phyloP scores from a whole-genome alignment of 768 basidiomycete species.

The Suillus bovinus region DNA sequence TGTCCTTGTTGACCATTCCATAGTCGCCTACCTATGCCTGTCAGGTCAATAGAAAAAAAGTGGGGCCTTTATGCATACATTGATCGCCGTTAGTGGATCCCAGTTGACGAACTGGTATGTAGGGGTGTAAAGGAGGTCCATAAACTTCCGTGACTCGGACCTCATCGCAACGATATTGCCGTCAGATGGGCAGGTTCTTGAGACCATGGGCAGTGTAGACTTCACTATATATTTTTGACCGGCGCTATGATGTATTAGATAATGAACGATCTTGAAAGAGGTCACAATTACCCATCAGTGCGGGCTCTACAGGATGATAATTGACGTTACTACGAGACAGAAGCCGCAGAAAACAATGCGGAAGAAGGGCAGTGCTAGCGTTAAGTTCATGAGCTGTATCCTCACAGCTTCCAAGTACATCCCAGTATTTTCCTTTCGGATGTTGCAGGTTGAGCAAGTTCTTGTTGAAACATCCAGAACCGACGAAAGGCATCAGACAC shows the following conservation, averaged over 20 bases:
- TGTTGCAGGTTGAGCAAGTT: no score
- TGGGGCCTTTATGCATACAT: slow-evolving; percentile 22
- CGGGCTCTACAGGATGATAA: no score
- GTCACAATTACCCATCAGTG: no score
- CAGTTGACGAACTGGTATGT: slow-evolving; percentile 41
- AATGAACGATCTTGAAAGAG: not conserved
- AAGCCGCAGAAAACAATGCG: no score
- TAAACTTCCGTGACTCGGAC: slow-evolving; percentile 28
- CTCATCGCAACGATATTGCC: not conserved
- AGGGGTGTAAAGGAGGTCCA: slow-evolving; percentile 31
- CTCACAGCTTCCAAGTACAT: no score
- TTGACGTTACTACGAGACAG: no score
- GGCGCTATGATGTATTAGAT: not conserved
- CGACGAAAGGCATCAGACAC: no score
- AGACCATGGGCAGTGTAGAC: not conserved
- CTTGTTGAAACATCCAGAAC: no score
- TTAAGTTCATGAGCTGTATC: no score
- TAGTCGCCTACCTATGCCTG: slow-evolving; percentile 28
- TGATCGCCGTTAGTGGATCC: slow-evolving; percentile 35
- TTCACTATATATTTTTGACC: not conserved
- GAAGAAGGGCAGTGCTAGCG: no score
- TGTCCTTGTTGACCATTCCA: slow-evolving; percentile 21
- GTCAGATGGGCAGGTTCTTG: not conserved
- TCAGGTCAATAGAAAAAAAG: not conserved
- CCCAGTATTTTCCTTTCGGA: no score